Conservation (phyloP, 306 rosid genomes). For the Sicyos edulis region DNA sequence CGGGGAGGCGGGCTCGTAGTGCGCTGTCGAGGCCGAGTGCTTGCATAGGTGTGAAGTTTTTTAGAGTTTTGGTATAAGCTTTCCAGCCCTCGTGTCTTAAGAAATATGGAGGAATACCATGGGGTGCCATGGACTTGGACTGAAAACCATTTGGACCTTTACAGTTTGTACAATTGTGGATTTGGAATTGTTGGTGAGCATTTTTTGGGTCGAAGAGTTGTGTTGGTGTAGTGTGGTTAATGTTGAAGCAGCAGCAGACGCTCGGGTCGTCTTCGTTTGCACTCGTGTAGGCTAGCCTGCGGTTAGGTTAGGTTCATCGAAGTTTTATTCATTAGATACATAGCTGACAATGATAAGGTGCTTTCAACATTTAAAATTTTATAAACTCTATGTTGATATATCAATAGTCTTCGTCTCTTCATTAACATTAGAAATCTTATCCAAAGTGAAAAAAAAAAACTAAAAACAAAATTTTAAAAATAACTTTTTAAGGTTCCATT, state of each 20-base stretch:
- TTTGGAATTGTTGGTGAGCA: constrained; percentile 36
- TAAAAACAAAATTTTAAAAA: no score
- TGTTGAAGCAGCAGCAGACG: constrained; percentile 18
- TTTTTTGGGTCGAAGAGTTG: constrained; percentile 27
- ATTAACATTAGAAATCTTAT: no score
- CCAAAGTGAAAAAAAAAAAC: no score
- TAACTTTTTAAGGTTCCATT: no score
- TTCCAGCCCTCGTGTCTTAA: constrained; percentile 43
- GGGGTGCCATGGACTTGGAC: constrained; percentile 37
- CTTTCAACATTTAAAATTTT: no score
- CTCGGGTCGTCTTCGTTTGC: constrained; percentile 28
- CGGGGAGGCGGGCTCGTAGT: constrained; percentile 37
- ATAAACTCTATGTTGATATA: no score
- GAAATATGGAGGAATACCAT: constrained; percentile 51
- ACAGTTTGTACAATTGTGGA: constrained; percentile 13
- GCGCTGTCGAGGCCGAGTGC: constrained; percentile 41
- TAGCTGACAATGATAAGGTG: no score
- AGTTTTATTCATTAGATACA: no score
- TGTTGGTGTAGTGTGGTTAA: constrained; percentile 19
- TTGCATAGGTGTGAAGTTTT: constrained; percentile 32
- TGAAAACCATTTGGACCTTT: constrained; percentile 36
- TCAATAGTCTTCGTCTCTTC: no score
- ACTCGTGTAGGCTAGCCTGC: constrained; percentile 29
- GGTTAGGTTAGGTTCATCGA: no score
- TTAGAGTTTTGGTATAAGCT: constrained; percentile 25